Evolutionary conservation across 1,284 basidiomycete species (phyloP).

Genomic region (Pseudozyma flocculosa): DNA sequence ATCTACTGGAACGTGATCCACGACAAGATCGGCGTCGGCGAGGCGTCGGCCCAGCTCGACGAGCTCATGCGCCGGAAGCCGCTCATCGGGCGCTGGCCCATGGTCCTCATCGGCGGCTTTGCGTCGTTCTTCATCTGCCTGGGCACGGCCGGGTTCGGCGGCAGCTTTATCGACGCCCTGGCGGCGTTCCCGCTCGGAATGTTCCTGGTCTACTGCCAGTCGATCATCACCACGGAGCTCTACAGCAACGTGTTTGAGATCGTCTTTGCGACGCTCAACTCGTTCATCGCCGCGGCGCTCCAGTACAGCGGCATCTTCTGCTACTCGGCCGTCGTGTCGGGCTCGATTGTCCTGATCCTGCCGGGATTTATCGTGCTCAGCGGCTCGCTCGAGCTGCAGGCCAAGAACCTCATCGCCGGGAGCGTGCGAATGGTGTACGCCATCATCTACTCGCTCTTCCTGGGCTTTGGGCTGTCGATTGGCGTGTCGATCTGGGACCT

Average conservation of each 20-base stretch:
- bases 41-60: constrained; percentile 74
- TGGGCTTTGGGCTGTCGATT: constrained; percentile 46
- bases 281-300: constrained; percentile 67
- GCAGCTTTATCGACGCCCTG: constrained; percentile 77
- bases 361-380: constrained; percentile 65
- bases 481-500: constrained; percentile 51
- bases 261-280: constrained; percentile 75
- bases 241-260: constrained; percentile 88
- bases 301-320: constrained; percentile 65
- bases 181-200: constrained; percentile 75
- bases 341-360: constrained; percentile 81
- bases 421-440: constrained; percentile 82
- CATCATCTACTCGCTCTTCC: constrained; percentile 67
- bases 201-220: constrained; percentile 63
- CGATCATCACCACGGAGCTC: constrained; percentile 64
- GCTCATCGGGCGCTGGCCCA: constrained; percentile 60
- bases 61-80: constrained; percentile 69
- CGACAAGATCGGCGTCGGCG: constrained; percentile 77
- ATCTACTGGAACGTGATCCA: constrained; percentile 88
- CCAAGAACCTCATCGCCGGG: constrained; percentile 55
- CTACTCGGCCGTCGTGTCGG: constrained; percentile 80
- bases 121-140: constrained; percentile 73
- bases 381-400: constrained; percentile 74
- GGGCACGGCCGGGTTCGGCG: constrained; percentile 62
- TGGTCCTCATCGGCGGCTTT: constrained; percentile 75